Percentiles rank a stretch among this genome's conserved stretches.
phyloP scores from a whole-genome alignment of 768 basidiomycete genomes.

The Kwoniella newhampshirensis region DNA sequence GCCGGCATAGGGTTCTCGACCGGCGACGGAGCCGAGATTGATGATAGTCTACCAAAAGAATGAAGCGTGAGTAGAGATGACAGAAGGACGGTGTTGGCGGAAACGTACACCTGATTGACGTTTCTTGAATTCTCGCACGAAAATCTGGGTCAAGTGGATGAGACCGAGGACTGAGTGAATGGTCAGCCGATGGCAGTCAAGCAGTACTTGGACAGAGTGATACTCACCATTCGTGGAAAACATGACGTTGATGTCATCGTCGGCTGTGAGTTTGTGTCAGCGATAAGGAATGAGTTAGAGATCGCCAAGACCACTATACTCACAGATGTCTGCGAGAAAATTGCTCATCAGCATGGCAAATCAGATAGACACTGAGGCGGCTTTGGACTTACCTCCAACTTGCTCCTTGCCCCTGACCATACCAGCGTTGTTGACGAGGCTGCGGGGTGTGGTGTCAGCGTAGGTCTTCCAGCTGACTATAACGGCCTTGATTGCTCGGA shows the following conservation, averaged over 20 bases:
- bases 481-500: background rate
- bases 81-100: background rate
- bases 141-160: slow-evolving; percentile 50
- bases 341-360: background rate
- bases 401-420: slow-evolving; percentile 84
- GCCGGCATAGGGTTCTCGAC: slow-evolving; percentile 80
- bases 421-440: slow-evolving; percentile 75
- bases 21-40: slow-evolving; percentile 92
- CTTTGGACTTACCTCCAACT: slow-evolving; percentile 64
- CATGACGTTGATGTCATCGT: slow-evolving; percentile 78
- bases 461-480: background rate
- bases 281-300: background rate
- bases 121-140: slow-evolving; percentile 50
- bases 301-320: background rate
- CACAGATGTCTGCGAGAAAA: slow-evolving; percentile 23
- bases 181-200: background rate
- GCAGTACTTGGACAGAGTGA: background rate
- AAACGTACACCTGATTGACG: slow-evolving; percentile 51
- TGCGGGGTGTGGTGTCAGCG: too few relatives aligned
- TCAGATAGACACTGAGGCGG: background rate
- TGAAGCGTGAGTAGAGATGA: background rate
- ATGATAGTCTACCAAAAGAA: slow-evolving; percentile 65
- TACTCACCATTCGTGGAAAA: slow-evolving; percentile 61
- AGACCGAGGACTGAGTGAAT: slow-evolving; percentile 43
- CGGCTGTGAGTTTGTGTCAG: slow-evolving; percentile 57